Percentiles rank a stretch among this genome's conserved stretches.
Evolutionary conservation across 768 basidiomycete genomes (phyloP).

Genomic region (Dacryopinax spathularia): DNA sequence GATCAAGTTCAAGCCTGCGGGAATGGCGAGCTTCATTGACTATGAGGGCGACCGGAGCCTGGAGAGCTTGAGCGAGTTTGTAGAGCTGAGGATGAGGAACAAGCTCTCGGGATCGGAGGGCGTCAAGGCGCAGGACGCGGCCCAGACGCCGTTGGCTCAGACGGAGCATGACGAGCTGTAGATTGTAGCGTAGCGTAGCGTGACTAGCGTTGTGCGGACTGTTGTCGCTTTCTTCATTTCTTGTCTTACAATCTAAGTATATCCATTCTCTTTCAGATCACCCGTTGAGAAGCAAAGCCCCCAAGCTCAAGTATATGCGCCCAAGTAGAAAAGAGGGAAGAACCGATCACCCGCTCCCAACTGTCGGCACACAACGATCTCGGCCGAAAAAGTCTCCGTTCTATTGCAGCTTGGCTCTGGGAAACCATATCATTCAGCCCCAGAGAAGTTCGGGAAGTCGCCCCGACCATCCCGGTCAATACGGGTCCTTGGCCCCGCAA

Average conservation of each 20-base stretch:
- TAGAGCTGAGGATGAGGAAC: constrained; percentile 71
- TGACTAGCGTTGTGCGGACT: too few species aligned
- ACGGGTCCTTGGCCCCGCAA: too few species aligned
- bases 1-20: constrained; percentile 90
- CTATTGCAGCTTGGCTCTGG: too few species aligned
- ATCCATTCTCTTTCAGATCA: not conserved
- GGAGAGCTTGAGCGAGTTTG: constrained; percentile 70
- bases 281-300: not conserved
- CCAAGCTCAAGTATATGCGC: too few species aligned
- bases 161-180: not conserved
- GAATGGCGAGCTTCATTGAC: constrained; percentile 71
- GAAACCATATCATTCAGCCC: too few species aligned
- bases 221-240: not conserved
- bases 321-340: too few species aligned
- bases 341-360: too few species aligned
- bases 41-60: constrained; percentile 85
- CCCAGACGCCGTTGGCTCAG: not conserved
- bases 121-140: not conserved
- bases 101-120: constrained; percentile 24
- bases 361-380: too few species aligned
- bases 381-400: too few species aligned
- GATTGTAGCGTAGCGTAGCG: not conserved
- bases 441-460: too few species aligned
- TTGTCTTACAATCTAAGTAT: not conserved
- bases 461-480: too few species aligned